A percentile compares a stretch with the other conserved stretches of the same genome.
Evolutionary conservation across 495 filamentous ascomycete species (phyloP).

Genomic region (Aspergillus cristatus): DNA sequence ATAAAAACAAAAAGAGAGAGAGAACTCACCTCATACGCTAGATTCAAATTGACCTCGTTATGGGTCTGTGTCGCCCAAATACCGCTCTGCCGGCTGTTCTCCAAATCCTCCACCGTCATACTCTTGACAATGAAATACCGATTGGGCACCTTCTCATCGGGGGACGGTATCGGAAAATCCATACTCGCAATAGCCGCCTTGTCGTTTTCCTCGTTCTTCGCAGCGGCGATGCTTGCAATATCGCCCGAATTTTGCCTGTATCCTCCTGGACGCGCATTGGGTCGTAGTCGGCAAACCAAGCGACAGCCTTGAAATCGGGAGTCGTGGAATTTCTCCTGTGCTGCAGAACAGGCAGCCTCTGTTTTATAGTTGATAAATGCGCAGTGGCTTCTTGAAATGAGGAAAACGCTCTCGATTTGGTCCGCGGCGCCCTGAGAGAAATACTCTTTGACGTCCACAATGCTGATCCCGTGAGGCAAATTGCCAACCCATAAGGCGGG

Average conservation of each 20-base stretch:
- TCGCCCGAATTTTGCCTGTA: conserved; percentile 14
- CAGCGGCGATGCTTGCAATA: neutral
- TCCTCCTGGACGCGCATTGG: conserved; percentile 34
- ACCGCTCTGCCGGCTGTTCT: conserved; percentile 75
- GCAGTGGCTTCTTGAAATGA: conserved; percentile 97
- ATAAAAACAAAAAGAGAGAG: neutral
- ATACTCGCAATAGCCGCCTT: neutral
- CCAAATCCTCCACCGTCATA: conserved; percentile 87
- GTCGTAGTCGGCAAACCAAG: conserved; percentile 83
- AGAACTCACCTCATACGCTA: conserved; percentile 67
- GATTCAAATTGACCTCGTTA: conserved; percentile 77
- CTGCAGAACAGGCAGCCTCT: conserved; percentile 64
- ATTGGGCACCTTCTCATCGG: conserved; percentile 38
- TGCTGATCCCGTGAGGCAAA: conserved; percentile 68
- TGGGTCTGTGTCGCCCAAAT: conserved; percentile 95
- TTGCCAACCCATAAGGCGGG: conserved; percentile 97
- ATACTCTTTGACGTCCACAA: conserved; percentile 79
- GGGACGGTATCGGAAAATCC: conserved; percentile 8
- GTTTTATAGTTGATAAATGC: conserved; percentile 95
- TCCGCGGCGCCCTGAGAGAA: conserved; percentile 71
- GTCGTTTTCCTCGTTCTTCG: conserved; percentile 1
- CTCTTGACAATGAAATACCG: conserved; percentile 93
- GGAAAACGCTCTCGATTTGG: conserved; percentile 82
- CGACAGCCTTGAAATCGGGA: conserved; percentile 80
- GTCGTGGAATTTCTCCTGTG: conserved; percentile 81